These are phyloP conservation scores for Crataegus laevigata DNA, from an alignment of 306 rosid species.

Conservation along the genomic window DNA sequence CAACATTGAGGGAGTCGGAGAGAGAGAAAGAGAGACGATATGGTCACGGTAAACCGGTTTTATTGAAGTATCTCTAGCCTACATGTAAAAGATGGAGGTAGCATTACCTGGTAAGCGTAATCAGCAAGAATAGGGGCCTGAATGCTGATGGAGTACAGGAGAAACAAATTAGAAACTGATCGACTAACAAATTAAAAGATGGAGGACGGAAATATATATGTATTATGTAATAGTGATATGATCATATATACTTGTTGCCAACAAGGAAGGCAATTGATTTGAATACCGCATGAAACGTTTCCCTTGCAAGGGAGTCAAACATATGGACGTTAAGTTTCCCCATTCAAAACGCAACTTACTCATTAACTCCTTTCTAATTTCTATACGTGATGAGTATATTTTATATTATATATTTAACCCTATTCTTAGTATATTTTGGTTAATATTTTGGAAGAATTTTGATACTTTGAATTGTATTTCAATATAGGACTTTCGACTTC, in stretches of 20 bases:
- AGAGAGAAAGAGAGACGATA: not conserved
- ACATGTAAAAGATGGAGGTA: not conserved
- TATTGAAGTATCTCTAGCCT: not conserved
- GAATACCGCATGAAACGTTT: not conserved
- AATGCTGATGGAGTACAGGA: not conserved
- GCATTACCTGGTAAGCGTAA: not conserved
- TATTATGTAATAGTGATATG: not conserved
- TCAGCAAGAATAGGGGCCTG: not conserved
- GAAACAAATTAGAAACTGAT: not conserved
- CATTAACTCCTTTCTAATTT: not conserved
- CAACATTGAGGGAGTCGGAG: not conserved
- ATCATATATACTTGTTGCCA: not conserved
- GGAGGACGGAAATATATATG: not conserved
- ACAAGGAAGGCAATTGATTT: not conserved
- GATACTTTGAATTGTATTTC: too few species aligned
- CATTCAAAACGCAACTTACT: not conserved
- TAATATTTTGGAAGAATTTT: too few species aligned
- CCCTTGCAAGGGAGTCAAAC: not conserved
- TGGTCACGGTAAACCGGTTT: not conserved
- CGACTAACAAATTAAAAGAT: not conserved
- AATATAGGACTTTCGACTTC: too few species aligned
- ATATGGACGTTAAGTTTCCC: not conserved
- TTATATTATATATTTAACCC: too few species aligned
- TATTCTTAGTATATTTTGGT: too few species aligned
- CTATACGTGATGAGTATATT: too few species aligned